Evolutionary conservation across 2,329 filamentous ascomycete genomes (phyloP).

Genomic region (Phoma sp.): DNA sequence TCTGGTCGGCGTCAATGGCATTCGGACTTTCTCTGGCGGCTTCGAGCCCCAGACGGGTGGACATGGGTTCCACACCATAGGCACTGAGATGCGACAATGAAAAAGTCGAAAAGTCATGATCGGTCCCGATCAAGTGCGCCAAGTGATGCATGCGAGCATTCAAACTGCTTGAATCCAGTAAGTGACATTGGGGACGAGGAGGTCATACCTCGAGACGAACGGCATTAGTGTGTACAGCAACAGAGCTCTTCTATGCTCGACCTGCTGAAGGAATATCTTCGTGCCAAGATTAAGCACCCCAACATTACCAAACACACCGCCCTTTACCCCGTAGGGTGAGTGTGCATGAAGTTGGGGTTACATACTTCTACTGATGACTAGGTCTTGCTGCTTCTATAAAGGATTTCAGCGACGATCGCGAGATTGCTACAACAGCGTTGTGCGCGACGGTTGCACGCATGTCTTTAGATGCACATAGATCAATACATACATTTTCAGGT

Average conservation of each 20-base stretch:
- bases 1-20: slow-evolving; percentile 52
- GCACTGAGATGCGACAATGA: slow-evolving; percentile 48
- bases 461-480: slow-evolving; percentile 10
- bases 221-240: slow-evolving; percentile 78
- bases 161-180: slow-evolving; percentile 14
- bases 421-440: not conserved
- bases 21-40: slow-evolving; percentile 48
- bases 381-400: not conserved
- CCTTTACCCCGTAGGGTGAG: slow-evolving; percentile 58
- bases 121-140: slow-evolving; percentile 26
- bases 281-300: slow-evolving; percentile 66
- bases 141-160: slow-evolving; percentile 31
- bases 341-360: slow-evolving; percentile 71
- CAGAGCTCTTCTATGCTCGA: slow-evolving; percentile 64
- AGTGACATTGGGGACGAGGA: slow-evolving; percentile 19
- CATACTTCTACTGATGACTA: slow-evolving; percentile 47
- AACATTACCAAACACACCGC: slow-evolving; percentile 72
- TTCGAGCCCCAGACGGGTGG: slow-evolving; percentile 44
- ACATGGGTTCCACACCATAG: slow-evolving; percentile 41
- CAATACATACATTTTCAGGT: slow-evolving; percentile 12
- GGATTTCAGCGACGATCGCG: not conserved
- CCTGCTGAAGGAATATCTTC: slow-evolving; percentile 70
- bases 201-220: slow-evolving; percentile 34
- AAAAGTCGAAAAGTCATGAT: slow-evolving; percentile 45
- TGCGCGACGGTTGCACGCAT: not conserved